Evolutionary conservation across 2,329 filamentous ascomycete species (phyloP).

Genomic region (Daldinia sp.): DNA sequence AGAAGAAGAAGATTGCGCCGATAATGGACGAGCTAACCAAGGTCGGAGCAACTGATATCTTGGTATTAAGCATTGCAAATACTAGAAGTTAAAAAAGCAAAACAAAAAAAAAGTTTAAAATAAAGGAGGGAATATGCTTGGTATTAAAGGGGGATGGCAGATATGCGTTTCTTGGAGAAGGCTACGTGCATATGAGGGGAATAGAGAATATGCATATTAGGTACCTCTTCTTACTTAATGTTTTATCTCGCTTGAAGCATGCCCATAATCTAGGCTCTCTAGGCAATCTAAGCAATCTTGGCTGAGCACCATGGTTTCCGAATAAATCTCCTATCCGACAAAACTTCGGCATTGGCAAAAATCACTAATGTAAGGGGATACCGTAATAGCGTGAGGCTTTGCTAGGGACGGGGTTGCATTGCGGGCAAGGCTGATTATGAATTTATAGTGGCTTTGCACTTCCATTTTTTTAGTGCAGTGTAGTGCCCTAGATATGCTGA

Average conservation of each 20-base stretch:
- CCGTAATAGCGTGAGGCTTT: background rate
- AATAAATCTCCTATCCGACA: slow-evolving; percentile 3
- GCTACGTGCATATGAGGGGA: slow-evolving; percentile 3
- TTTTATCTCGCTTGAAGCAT: slow-evolving; percentile 22
- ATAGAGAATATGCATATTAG: slow-evolving; percentile 11
- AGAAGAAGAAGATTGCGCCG: slow-evolving; percentile 84
- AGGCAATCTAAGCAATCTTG: background rate
- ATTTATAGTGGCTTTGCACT: background rate
- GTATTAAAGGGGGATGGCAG: background rate
- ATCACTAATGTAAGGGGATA: background rate
- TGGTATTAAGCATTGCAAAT: slow-evolving; percentile 89
- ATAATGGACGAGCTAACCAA: slow-evolving; percentile 87
- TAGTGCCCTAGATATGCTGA: background rate
- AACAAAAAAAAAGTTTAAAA: background rate
- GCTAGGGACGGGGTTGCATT: slow-evolving; percentile 1
- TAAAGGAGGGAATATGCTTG: background rate
- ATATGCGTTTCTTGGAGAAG: slow-evolving; percentile 5
- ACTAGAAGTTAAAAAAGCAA: slow-evolving; percentile 46
- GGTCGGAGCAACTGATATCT: slow-evolving; percentile 84
- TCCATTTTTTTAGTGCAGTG: background rate
- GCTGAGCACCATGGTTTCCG: slow-evolving; percentile 6
- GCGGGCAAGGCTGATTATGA: slow-evolving; percentile 1
- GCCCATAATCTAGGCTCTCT: slow-evolving; percentile 2
- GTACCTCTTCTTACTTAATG: slow-evolving; percentile 5
- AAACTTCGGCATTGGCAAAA: background rate